Percentiles rank a stretch among this genome's conserved stretches.
phyloP scores from a whole-genome alignment of 2,329 filamentous ascomycete genomes.

The Alternaria brassicicola region DNA sequence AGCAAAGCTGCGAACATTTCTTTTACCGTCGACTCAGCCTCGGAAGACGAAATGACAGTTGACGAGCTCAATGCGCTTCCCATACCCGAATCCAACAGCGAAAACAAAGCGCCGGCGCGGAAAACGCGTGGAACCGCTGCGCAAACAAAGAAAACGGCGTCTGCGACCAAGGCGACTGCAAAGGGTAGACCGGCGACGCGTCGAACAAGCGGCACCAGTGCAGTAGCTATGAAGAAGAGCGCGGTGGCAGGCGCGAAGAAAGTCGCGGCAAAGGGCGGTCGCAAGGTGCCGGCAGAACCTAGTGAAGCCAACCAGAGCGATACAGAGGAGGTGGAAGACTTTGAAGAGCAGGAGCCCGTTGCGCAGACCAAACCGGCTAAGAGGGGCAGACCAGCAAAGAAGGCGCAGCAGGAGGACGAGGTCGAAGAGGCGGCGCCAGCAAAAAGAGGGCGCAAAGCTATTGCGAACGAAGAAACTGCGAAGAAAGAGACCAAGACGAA shows the following conservation, averaged over 20 bases:
- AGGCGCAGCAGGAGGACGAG: conserved; percentile 32
- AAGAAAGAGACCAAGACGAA: conserved; percentile 34
- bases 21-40: conserved; percentile 49
- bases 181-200: conserved; percentile 48
- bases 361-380: conserved; percentile 35
- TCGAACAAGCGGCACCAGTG: conserved; percentile 45
- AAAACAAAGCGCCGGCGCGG: conserved; percentile 46
- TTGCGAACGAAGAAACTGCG: conserved; percentile 26
- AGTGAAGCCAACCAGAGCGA: conserved; percentile 51
- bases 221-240: conserved; percentile 47
- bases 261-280: conserved; percentile 39
- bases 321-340: conserved; percentile 53
- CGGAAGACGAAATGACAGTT: conserved; percentile 49
- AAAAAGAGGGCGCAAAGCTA: conserved; percentile 42
- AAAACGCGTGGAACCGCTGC: conserved; percentile 44
- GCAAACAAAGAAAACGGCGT: conserved; percentile 30
- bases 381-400: conserved; percentile 56
- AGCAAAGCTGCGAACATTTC: conserved; percentile 43
- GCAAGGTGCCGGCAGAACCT: conserved; percentile 52
- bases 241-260: conserved; percentile 46
- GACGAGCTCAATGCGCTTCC: conserved; percentile 45
- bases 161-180: conserved; percentile 38
- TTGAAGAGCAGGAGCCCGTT: conserved; percentile 36
- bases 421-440: conserved; percentile 27
- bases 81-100: conserved; percentile 50